Base-by-base conservation (phyloP, 495 filamentous ascomycete species). In the Thermothielavioides terrestris region DNA sequence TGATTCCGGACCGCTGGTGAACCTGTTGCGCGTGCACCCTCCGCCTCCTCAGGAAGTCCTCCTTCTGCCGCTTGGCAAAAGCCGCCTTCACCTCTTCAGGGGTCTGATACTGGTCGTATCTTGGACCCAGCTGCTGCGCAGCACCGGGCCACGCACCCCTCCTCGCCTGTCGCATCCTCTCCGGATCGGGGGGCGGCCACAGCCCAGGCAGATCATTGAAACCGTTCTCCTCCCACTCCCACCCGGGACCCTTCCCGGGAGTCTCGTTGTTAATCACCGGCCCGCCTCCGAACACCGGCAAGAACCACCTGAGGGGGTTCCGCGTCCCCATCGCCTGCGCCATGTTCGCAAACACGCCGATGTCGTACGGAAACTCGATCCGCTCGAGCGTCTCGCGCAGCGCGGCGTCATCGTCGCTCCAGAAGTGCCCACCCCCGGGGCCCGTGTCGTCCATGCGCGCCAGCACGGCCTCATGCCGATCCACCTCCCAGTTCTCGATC, bases 401-500 rank as follows among this genome's bases (percentile, higher is more conserved):
- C 11, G 69, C 49, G 39, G 50, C 39, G 26, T 50, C 57, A 35
- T 46, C 44, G 39, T 64, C 64, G 48, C 46, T 47, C 59, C 61
- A 59, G 26, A 56, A 55, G 89, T 88, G 55, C 89, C 26, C 52
- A 7, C 51, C 46, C 2, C 44, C 37, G 41, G 58, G 60, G 49
- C 54, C 81, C 78, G 6, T 82, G 77, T 12, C 74, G 67, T 40
- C 75, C 67, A 26, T 75, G 60, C 49, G 83, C 74, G 53, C 81
- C 73, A 94, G 70, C 3, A 92, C 73, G 2, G 83, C 81, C 36
- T 86, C 79, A 67, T 97, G 91, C 11, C 89, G 74, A 58, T 95
- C 84, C 4, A 94, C 85, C 67, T 96, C 89, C 91, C 90, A 96
- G 23, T 78, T 76, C 63, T 98, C 92, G 56, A 98, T 97, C 45